Evolutionary conservation across 1,284 basidiomycete species (phyloP).

Genomic region (Amylostereum areolatum): DNA sequence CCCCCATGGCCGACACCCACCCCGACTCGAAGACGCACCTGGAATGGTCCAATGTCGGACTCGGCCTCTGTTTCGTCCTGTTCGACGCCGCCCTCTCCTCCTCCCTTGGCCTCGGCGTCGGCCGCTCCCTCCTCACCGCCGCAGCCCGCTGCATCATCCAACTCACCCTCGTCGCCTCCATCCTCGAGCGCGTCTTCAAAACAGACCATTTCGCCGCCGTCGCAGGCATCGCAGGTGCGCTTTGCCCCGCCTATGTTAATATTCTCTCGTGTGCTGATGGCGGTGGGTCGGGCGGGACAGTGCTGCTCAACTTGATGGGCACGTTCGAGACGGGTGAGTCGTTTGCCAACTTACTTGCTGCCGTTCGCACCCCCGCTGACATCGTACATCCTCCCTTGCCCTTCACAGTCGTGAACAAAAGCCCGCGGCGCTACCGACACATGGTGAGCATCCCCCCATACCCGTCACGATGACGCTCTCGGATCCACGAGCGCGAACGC

Average conservation of each 20-base stretch:
- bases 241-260: constrained; percentile 9
- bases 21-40: constrained; percentile 27
- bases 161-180: constrained; percentile 63
- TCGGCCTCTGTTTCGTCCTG: constrained; percentile 70
- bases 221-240: constrained; percentile 64
- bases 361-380: not conserved
- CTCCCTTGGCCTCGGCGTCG: constrained; percentile 62
- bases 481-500: too few species aligned
- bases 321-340: constrained; percentile 58
- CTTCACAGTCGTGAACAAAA: constrained; percentile 57
- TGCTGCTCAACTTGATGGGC: constrained; percentile 67
- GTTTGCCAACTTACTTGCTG: not conserved
- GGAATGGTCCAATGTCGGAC: constrained; percentile 64
- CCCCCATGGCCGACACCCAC: not conserved
- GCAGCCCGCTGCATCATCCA: constrained; percentile 73
- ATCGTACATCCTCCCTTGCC: constrained; percentile 11
- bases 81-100: constrained; percentile 60
- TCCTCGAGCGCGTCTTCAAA: constrained; percentile 72
- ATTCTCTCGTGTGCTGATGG: not conserved
- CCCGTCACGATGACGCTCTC: too few species aligned
- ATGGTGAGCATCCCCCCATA: constrained; percentile 48
- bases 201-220: constrained; percentile 71
- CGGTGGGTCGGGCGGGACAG: constrained; percentile 22
- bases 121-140: constrained; percentile 60
- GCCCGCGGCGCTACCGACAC: constrained; percentile 62